Evolutionary conservation across 2,329 filamentous ascomycete species (phyloP).

Genomic region (Aspergillus nomiae): DNA sequence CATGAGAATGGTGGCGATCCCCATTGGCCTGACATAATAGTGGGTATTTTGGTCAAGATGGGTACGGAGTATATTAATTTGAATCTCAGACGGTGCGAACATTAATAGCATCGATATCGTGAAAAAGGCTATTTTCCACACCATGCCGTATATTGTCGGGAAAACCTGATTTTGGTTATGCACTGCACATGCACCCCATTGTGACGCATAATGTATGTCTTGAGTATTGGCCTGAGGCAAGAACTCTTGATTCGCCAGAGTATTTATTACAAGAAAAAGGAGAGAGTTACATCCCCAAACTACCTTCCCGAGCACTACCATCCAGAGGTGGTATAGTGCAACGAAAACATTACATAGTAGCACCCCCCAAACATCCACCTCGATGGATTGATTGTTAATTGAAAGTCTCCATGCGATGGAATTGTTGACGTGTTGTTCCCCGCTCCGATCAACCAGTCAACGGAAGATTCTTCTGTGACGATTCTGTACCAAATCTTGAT

Average conservation of each 20-base stretch:
- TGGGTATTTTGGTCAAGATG: neutral
- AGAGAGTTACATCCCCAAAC: neutral
- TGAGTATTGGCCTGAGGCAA: neutral
- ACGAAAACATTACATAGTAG: no score
- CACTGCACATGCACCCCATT: neutral
- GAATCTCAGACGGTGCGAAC: neutral
- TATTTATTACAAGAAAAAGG: neutral
- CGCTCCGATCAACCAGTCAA: neutral
- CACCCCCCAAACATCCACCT: no score
- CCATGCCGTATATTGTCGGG: neutral
- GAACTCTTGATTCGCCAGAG: neutral
- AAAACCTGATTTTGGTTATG: neutral
- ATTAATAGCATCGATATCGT: neutral
- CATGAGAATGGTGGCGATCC: neutral
- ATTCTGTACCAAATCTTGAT: neutral
- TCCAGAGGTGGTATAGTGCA: neutral
- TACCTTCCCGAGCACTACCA: neutral
- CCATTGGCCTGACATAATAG: neutral
- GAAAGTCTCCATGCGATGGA: neutral
- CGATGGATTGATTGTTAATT: neutral
- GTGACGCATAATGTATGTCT: neutral
- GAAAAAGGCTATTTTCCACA: neutral
- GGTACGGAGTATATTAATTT: neutral
- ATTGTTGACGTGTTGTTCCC: neutral
- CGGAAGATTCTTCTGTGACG: neutral